Base-by-base conservation (phyloP, 805 yeast species). In the Yamadazyma tumulicola region DNA sequence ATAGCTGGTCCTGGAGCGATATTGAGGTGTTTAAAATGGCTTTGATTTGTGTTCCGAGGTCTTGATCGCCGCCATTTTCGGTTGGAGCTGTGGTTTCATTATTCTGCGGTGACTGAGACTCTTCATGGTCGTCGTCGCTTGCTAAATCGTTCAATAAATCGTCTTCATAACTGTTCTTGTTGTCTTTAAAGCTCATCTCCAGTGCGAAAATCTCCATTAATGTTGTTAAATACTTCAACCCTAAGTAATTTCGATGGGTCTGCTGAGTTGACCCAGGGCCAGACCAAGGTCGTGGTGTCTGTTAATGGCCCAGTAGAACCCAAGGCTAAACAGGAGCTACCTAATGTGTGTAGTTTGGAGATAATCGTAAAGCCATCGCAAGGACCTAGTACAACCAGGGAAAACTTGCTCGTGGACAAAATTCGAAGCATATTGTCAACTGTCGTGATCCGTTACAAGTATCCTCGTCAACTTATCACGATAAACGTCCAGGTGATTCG, bases 231-330 rank as follows among this genome's bases (percentile, higher is more conserved):
- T 37, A 52, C 52, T 24, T 54, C 57, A 15, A 43, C 64, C 4
- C 58, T 86, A 31, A 60, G 64, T 35, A 73, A 77, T 42, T 91
- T 81, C 2, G 96, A 87, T 55, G 97, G 97, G 1, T 85, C 95
- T 1, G 79, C 91, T 1, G 72, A 72, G 16, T 65, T 79, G 37
- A 53, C 60, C 11, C 54, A 61, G n/a, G 76, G 73, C 2, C 55
- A 56, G 12, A 75, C 83, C 1, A 74, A 74, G 37, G 79, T 84
- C 3, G 59, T 89, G 2, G 77, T 81, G 27, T 79, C 96, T 0
- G 89, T 91, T 1, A 74, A 89, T 1, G 98, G 98, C 0, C 98
- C 98, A 0, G 73, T 91, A 19, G 97, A 91, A 50, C 80, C 86
- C 8, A 82, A 81, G 54, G 59, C 77, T 10, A 74, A 91, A 47